Conservation (phyloP, 2,329 filamentous ascomycete species). For the Colletotrichum sp. region DNA sequence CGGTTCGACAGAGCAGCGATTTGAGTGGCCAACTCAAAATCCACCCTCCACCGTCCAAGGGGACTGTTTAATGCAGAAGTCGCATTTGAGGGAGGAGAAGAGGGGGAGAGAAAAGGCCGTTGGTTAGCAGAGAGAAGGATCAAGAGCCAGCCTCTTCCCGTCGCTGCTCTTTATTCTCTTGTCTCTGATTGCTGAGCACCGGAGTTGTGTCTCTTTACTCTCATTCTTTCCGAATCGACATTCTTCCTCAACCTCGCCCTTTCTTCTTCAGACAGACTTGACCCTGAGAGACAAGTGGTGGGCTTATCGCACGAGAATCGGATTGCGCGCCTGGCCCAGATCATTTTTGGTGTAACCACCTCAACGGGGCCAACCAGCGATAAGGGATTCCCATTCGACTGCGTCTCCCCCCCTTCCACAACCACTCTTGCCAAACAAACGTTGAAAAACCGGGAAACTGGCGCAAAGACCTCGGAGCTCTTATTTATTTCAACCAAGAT, state of each 20-base stretch:
- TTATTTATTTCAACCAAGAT: neutral
- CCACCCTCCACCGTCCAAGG: neutral
- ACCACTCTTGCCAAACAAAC: neutral
- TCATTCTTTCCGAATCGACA: neutral
- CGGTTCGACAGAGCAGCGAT: neutral
- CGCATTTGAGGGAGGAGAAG: neutral
- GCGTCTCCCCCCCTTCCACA: neutral
- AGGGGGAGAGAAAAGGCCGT: neutral
- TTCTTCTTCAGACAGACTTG: neutral
- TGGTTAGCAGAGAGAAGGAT: neutral
- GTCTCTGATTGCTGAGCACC: neutral
- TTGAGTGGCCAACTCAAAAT: conserved; percentile 1
- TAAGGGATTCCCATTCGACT: neutral
- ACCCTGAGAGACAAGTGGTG: neutral
- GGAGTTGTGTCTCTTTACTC: neutral
- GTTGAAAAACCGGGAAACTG: neutral
- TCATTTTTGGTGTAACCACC: neutral
- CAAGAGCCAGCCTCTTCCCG: neutral
- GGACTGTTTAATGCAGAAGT: neutral
- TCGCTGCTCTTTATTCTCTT: neutral
- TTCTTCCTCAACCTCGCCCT: neutral
- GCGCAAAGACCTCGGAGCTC: too few relatives aligned
- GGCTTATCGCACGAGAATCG: neutral
- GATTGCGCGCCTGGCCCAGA: neutral
- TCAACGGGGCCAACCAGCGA: neutral